Conservation (phyloP, 176 grass and related monocot species). For the Ampelocalamus luodianensis region DNA sequence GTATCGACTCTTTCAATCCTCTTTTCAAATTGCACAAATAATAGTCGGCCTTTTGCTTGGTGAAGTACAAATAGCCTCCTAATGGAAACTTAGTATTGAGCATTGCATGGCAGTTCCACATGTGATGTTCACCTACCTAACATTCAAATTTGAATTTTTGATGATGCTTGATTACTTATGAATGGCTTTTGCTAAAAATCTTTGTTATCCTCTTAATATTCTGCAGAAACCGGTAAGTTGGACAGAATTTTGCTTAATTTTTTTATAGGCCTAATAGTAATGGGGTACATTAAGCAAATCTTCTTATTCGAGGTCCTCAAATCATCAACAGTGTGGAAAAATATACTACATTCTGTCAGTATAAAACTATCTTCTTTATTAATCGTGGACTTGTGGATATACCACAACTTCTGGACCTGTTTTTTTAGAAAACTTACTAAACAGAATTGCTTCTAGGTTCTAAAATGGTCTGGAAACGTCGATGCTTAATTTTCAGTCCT, state of each 20-base stretch:
- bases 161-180: neutral
- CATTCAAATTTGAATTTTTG: neutral
- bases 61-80: neutral
- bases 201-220: constrained; percentile 7
- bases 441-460: neutral
- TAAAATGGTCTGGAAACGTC: neutral
- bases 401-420: neutral
- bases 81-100: neutral
- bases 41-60: neutral
- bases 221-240: neutral
- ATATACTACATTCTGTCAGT: neutral
- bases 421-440: neutral
- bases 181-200: neutral
- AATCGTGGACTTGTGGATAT: neutral
- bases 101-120: neutral
- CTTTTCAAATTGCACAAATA: neutral
- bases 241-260: neutral
- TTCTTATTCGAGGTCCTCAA: neutral
- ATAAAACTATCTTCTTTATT: neutral
- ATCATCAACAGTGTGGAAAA: neutral
- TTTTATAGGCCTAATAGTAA: neutral
- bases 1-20: neutral
- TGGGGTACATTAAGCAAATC: neutral
- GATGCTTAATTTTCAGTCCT: constrained; percentile 7
- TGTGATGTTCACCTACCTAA: neutral